These are phyloP conservation scores for Periconia macrospinosa DNA, from an alignment of 2,329 filamentous ascomycete species.

Conservation along the genomic window DNA sequence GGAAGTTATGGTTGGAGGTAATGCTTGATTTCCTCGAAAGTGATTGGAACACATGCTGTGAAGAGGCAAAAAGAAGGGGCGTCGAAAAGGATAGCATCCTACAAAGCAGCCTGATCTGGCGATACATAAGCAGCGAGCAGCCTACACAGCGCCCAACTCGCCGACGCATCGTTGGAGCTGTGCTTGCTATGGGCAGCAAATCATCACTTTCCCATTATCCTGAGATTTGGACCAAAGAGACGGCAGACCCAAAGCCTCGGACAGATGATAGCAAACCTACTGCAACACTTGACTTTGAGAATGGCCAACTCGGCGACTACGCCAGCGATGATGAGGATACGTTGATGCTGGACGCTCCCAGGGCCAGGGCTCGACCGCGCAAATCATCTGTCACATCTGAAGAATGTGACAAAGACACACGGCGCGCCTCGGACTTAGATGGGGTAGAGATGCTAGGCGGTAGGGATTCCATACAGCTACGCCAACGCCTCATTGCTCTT, in stretches of 20 bases:
- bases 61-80: slow-evolving; percentile 23
- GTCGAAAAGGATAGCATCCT: slow-evolving; percentile 36
- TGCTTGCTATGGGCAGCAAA: slow-evolving; percentile 67
- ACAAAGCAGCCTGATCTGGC: slow-evolving; percentile 60
- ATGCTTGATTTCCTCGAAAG: slow-evolving; percentile 77
- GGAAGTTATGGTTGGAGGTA: slow-evolving; percentile 77
- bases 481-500: slow-evolving; percentile 65
- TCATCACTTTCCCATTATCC: slow-evolving; percentile 58
- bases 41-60: slow-evolving; percentile 64
- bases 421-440: slow-evolving; percentile 4
- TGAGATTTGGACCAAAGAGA: slow-evolving; percentile 71
- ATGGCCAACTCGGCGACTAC: slow-evolving; percentile 62
- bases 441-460: slow-evolving; percentile 38
- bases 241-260: slow-evolving; percentile 49
- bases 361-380: not conserved
- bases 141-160: slow-evolving; percentile 42
- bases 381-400: slow-evolving; percentile 6
- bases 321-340: slow-evolving; percentile 34
- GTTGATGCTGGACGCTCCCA: slow-evolving; percentile 22
- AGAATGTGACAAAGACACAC: not conserved
- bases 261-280: slow-evolving; percentile 59
- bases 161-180: slow-evolving; percentile 63
- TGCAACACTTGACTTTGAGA: slow-evolving; percentile 58
- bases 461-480: slow-evolving; percentile 61
- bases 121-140: slow-evolving; percentile 56